Conservation (phyloP, 78 protist genomes). For the Chrysochromulina tobinii region DNA sequence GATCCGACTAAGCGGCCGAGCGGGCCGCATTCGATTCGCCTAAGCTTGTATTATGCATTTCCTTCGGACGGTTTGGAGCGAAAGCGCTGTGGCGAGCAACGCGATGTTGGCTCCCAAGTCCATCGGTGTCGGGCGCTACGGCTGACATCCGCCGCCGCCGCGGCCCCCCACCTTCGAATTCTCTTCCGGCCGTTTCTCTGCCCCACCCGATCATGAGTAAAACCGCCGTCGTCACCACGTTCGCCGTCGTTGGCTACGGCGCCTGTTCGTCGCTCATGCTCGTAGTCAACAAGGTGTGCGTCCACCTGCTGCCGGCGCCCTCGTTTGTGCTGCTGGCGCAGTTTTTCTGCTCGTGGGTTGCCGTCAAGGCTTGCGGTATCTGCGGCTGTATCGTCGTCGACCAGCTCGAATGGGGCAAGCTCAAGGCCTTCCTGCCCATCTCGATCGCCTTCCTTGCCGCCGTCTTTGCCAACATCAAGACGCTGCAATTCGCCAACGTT, state of each 20-base stretch:
- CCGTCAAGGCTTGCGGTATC: background rate
- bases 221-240: background rate
- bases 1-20: no score
- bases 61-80: no score
- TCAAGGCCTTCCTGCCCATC: background rate
- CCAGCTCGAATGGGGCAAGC: background rate
- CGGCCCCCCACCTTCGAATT: no score
- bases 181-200: no score
- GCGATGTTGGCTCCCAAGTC: no score
- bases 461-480: background rate
- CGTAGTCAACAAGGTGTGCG: background rate
- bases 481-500: slow-evolving; percentile 4
- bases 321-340: background rate
- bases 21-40: no score
- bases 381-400: background rate
- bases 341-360: background rate
- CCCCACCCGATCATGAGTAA: no score
- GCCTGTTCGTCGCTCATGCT: slow-evolving; percentile 1
- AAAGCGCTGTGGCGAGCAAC: no score
- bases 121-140: no score
- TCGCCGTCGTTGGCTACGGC: background rate
- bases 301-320: background rate
- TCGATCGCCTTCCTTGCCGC: background rate
- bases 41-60: no score
- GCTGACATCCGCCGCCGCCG: no score